Evolutionary conservation across 192 early-diverging fungal species (phyloP), one percentile per base, ranked within the genome.

Genomic region (Phycomyces nitens): DNA sequence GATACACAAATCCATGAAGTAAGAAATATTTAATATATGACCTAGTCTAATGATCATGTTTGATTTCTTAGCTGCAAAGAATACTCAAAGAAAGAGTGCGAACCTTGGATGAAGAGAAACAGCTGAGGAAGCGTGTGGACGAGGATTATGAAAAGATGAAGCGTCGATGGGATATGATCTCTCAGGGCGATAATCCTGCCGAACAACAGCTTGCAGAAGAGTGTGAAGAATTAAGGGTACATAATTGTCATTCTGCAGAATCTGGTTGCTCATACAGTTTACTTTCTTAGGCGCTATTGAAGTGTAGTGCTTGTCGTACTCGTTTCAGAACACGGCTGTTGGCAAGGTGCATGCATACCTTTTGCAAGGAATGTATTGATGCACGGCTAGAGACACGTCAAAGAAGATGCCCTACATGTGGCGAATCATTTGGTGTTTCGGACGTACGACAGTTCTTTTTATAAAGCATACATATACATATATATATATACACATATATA

Each of bases 291-390:
- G 79, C 88, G n/a, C 70, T 97, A 44, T 83, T 96, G 40, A 96
- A 93, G 76, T 98, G 96, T 68, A 84, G 87, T 21, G 88, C 91
- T 49, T 98, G 96, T 77, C 85, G 85, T 64, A 86, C 77, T 22
- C 82, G 91, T 50, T 95, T 97, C 79, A 93, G 93, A 68, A 86
- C 83, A 29, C 92, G 92, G 68, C 78, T 89, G 3, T 73, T 98
- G 11, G 29, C 82, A 54, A 84, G 90, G 38, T 98, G 96, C 74
- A 96, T 96, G 94, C 96, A 98, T 66, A 90, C 89, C 14, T 98
- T 98, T 80, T 98, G 96, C 81, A 91, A 92, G 64, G 76, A 84
- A 61, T 98, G 96, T 68, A 89, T 97, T 63, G 92, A 96, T 62
- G 84, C 88, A 27, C 82, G 88, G 57, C 79, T 88, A 61, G 89